A percentile compares a stretch with the other conserved stretches of the same genome.
Conservation (phyloP, 1,284 basidiomycete species). For the Heliocybe sulcata region DNA sequence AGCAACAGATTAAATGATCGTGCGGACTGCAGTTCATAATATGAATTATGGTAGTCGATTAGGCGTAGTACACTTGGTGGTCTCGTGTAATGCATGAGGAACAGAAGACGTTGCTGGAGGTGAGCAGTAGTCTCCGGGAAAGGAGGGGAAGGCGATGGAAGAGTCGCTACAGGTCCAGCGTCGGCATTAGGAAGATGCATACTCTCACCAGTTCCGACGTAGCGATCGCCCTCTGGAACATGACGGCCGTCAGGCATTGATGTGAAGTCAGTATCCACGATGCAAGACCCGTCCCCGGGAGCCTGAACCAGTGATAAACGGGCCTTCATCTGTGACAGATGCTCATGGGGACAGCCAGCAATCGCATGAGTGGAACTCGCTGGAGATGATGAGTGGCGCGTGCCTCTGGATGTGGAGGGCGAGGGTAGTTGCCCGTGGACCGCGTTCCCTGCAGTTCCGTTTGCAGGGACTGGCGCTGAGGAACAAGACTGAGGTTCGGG, state of each 20-base stretch:
- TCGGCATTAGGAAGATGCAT: not conserved
- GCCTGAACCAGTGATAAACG: too few species aligned
- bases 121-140: not conserved
- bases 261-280: not conserved
- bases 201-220: conserved; percentile 10
- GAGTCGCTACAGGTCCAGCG: not conserved
- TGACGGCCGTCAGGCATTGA: not conserved
- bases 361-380: too few species aligned
- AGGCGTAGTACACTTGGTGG: conserved; percentile 9
- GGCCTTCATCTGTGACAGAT: too few species aligned
- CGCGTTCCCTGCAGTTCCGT: too few species aligned
- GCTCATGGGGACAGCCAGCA: too few species aligned
- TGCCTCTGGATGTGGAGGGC: too few species aligned
- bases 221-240: conserved; percentile 7
- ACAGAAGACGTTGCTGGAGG: conserved; percentile 12
- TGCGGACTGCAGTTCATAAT: conserved; percentile 17
- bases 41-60: conserved; percentile 21
- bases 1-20: conserved; percentile 27
- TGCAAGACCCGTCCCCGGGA: too few species aligned
- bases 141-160: not conserved
- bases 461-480: too few species aligned
- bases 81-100: conserved; percentile 5
- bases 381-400: too few species aligned
- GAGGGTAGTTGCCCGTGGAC: too few species aligned
- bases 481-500: too few species aligned